These are phyloP conservation scores for Aspergillus fructus DNA, from an alignment of 2,329 filamentous ascomycete genomes.

Conservation along the genomic window DNA sequence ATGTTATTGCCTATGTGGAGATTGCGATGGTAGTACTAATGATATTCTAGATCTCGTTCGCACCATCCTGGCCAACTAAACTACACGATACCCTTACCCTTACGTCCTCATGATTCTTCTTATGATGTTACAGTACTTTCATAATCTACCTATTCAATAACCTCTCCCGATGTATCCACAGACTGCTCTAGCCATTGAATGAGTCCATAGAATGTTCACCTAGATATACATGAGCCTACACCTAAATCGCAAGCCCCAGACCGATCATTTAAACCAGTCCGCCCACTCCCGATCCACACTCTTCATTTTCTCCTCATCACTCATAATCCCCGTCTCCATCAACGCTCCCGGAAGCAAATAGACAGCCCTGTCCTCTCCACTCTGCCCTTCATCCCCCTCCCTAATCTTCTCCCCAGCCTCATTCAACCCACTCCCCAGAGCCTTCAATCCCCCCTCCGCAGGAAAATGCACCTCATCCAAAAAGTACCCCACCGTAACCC, in stretches of 20 bases:
- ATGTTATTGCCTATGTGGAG: slow-evolving; percentile 45
- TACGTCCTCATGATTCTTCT: slow-evolving; percentile 22
- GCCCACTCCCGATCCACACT: slow-evolving; percentile 38
- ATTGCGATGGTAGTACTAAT: background rate
- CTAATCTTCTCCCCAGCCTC: slow-evolving; percentile 12
- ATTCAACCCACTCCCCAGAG: slow-evolving; percentile 15
- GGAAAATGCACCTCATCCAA: slow-evolving; percentile 54
- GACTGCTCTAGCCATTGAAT: background rate
- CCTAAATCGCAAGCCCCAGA: background rate
- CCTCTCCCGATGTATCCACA: background rate
- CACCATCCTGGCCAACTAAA: slow-evolving; percentile 80
- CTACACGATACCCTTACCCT: slow-evolving; percentile 29
- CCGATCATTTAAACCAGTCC: slow-evolving; percentile 21
- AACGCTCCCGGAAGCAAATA: slow-evolving; percentile 63
- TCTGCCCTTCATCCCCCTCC: slow-evolving; percentile 36
- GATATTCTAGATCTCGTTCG: slow-evolving; percentile 71
- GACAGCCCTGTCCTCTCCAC: slow-evolving; percentile 41
- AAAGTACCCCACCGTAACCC: slow-evolving; percentile 62
- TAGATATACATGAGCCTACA: background rate
- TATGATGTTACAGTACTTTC: slow-evolving; percentile 11
- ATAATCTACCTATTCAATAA: slow-evolving; percentile 7
- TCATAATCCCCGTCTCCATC: slow-evolving; percentile 58
- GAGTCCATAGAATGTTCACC: background rate
- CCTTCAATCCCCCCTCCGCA: background rate
- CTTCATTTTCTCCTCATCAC: slow-evolving; percentile 32